Percentiles rank a stretch among this genome's conserved stretches.
These are phyloP conservation scores for Tulasnella sp. DNA, from an alignment of 768 basidiomycete species.

Conservation along the genomic window DNA sequence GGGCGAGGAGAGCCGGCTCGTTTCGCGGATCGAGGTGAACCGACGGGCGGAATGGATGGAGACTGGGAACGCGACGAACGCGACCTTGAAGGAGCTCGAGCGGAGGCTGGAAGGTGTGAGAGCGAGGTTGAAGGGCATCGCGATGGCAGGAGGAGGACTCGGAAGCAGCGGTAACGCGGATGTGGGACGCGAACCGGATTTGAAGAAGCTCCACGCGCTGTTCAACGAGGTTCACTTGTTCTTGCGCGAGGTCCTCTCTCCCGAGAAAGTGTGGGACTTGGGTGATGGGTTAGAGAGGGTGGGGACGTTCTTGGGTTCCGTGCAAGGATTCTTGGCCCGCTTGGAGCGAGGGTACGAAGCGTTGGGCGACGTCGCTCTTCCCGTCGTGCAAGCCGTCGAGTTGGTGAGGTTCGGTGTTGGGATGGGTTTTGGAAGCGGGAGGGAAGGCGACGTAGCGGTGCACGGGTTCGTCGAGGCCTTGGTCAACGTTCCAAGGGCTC, in stretches of 20 bases:
- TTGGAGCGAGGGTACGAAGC: constrained; percentile 55
- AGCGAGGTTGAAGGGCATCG: not conserved
- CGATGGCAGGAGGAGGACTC: constrained; percentile 3
- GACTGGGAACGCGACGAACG: constrained; percentile 46
- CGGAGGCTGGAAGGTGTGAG: constrained; percentile 5
- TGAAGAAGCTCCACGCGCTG: constrained; percentile 25
- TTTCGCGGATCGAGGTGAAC: constrained; percentile 45
- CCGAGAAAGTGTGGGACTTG: constrained; percentile 40
- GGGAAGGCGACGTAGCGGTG: not conserved
- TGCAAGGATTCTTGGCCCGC: constrained; percentile 65
- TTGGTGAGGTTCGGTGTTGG: constrained; percentile 65
- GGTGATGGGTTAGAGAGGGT: constrained; percentile 32
- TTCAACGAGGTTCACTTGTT: constrained; percentile 55
- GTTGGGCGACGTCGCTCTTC: constrained; percentile 55
- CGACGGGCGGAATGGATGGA: constrained; percentile 38
- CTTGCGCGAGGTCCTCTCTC: constrained; percentile 36
- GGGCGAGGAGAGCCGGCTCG: constrained; percentile 32
- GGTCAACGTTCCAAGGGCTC: not conserved
- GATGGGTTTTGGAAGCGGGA: constrained; percentile 22
- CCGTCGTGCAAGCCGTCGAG: constrained; percentile 54
- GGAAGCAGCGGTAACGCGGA: not conserved
- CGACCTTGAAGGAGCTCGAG: constrained; percentile 36
- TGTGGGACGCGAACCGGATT: constrained; percentile 18
- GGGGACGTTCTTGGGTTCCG: constrained; percentile 67
- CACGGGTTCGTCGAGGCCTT: not conserved